Evolutionary conservation across 441 rosid genomes (phyloP), one percentile per base, ranked within the genome.

Genomic region (Francoa sonchifolia): DNA sequence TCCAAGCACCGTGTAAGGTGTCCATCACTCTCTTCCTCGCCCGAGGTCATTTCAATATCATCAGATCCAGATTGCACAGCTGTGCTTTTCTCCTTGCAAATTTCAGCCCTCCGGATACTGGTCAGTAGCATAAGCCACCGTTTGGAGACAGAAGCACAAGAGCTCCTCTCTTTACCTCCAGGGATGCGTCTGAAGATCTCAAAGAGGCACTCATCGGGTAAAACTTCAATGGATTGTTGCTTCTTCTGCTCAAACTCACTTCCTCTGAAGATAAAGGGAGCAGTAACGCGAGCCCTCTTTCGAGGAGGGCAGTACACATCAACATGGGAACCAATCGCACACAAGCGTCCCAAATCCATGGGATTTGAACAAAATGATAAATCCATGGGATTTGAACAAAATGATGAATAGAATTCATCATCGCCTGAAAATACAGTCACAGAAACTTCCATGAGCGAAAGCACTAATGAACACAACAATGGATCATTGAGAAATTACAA

Each of bases 191-290:
- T 78, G 28, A 86, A 77, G 56, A 90, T 82, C 88, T 90, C 96
- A 39, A 74, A 71, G 13, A 90, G 67, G 52, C 99, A 86, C 62
- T 80, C 96, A 37, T 86, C 95, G 0, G 96, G 99, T 54, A 90
- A 90, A 7, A 64, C 62, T 1, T 73, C 77, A 5, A 86, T 75
- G 3, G 95, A 76, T 27, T 87, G 65, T 50, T 58, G 65, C 33
- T 61, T 72, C n/a, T 56, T 41, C 39, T 57, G 62, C 66, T 71
- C 87, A 21, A 61, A 66, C 43, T 62, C 63, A 4, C 50, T 42
- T 1, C 61, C 66, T 10, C 61, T 59, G 42, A 50, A 54, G 23
- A 50, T 19, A 36, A 60, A 69, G 12, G 76, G 63, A 36, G 80
- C 51, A 56, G 60, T 43, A 18, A 67, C 30, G 9, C 97, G 82